These are phyloP conservation scores for Brassica balearica DNA, from an alignment of 441 rosid species.

Conservation along the genomic window DNA sequence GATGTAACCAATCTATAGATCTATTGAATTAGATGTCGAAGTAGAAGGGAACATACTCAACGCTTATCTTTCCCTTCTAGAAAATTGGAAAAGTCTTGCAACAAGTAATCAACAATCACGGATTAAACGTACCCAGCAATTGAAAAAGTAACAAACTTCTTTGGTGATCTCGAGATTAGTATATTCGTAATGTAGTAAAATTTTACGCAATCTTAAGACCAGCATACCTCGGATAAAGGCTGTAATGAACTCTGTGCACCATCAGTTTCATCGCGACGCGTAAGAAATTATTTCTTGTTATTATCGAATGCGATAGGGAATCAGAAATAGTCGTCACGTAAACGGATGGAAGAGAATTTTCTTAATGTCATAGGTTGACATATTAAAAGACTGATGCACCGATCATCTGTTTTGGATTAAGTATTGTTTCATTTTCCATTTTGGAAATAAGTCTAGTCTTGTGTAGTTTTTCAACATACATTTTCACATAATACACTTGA, in stretches of 20 bases:
- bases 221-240: slow-evolving; percentile 29
- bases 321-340: slow-evolving; percentile 10
- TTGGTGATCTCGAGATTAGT: slow-evolving; percentile 21
- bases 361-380: neutral
- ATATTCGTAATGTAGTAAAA: neutral
- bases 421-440: neutral
- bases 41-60: slow-evolving; percentile 28
- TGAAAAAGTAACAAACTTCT: neutral
- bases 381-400: neutral
- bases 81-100: slow-evolving; percentile 25
- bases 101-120: slow-evolving; percentile 25
- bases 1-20: slow-evolving; percentile 28
- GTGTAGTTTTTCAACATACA: neutral
- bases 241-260: slow-evolving; percentile 13
- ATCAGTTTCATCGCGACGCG: neutral
- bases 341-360: neutral
- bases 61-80: slow-evolving; percentile 20
- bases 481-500: too few species aligned
- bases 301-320: neutral
- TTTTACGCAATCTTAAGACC: slow-evolving; percentile 22
- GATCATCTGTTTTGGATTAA: neutral
- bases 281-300: neutral
- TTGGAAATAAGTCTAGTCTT: neutral
- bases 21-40: slow-evolving; percentile 37
- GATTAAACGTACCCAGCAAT: slow-evolving; percentile 2